Conservation (phyloP, 768 basidiomycete species). For the Gautieria morchelliformis region DNA sequence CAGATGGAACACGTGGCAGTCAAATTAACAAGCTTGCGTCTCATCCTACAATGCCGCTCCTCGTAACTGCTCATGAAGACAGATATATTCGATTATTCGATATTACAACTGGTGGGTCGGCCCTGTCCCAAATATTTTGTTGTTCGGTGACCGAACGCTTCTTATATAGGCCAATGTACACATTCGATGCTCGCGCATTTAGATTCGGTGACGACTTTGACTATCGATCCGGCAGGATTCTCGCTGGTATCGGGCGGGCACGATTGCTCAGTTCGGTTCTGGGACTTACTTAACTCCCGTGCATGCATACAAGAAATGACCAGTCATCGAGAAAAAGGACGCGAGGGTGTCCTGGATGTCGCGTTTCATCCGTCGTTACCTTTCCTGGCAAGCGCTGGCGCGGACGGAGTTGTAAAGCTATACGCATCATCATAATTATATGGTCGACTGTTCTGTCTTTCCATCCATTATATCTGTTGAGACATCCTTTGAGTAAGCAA, state of each 20-base stretch:
- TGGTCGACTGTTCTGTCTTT: background rate
- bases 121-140: conserved; percentile 16
- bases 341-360: conserved; percentile 85
- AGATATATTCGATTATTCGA: conserved; percentile 89
- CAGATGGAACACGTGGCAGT: conserved; percentile 65
- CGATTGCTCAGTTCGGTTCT: conserved; percentile 90
- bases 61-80: conserved; percentile 90
- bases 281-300: conserved; percentile 77
- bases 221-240: conserved; percentile 80
- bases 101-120: conserved; percentile 57
- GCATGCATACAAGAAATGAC: conserved; percentile 86
- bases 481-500: background rate
- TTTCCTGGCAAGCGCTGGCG: conserved; percentile 90
- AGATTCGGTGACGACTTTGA: conserved; percentile 84
- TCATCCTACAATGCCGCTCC: conserved; percentile 81
- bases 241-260: conserved; percentile 84
- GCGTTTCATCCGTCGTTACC: conserved; percentile 77
- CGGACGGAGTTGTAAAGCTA: conserved; percentile 87
- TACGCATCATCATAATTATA: conserved; percentile 70
- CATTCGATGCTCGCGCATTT: conserved; percentile 87
- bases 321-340: conserved; percentile 79
- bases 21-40: conserved; percentile 84
- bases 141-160: conserved; percentile 7
- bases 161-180: conserved; percentile 70
- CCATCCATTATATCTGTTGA: background rate